These are phyloP conservation scores for Chenopodium suecicum DNA, from an alignment of 148 eudicot species.

Conservation along the genomic window DNA sequence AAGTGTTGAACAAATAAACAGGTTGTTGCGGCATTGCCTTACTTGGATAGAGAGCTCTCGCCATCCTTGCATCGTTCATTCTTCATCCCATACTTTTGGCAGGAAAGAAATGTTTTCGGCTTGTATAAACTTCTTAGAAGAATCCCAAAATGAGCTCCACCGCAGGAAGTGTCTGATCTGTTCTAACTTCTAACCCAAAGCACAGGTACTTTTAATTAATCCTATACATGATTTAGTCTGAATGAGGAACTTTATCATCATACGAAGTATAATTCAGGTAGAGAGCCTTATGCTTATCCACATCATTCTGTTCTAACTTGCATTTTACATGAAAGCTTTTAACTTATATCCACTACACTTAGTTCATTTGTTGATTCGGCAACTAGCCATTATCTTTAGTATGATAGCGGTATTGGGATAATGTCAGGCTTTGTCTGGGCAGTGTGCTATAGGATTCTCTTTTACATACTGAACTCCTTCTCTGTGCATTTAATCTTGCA, in stretches of 20 bases:
- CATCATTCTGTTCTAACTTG: neutral
- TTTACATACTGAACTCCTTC: neutral
- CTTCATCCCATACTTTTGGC: slow-evolving; percentile 84
- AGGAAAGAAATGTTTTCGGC: slow-evolving; percentile 79
- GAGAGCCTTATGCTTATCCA: neutral
- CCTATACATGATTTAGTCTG: slow-evolving; percentile 9
- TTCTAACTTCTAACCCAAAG: slow-evolving; percentile 11
- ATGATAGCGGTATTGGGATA: neutral
- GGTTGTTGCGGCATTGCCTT: slow-evolving; percentile 84
- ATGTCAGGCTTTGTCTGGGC: neutral
- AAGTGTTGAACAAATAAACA: slow-evolving; percentile 17
- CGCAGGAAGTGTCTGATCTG: slow-evolving; percentile 14
- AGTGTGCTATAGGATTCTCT: neutral
- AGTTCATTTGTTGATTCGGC: neutral
- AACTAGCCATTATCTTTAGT: neutral
- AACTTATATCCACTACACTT: neutral
- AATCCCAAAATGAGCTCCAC: slow-evolving; percentile 34
- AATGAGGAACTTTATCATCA: neutral
- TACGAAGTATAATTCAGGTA: neutral
- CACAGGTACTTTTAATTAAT: slow-evolving; percentile 23
- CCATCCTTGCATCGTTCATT: slow-evolving; percentile 75
- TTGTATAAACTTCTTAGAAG: slow-evolving; percentile 75
- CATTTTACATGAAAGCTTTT: neutral
- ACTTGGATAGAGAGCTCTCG: slow-evolving; percentile 81
- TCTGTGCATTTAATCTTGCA: neutral